Percentiles rank a stretch among this genome's conserved stretches.
Conservation (phyloP, 2,329 filamentous ascomycete species). For the Hymenoscyphus albidus region DNA sequence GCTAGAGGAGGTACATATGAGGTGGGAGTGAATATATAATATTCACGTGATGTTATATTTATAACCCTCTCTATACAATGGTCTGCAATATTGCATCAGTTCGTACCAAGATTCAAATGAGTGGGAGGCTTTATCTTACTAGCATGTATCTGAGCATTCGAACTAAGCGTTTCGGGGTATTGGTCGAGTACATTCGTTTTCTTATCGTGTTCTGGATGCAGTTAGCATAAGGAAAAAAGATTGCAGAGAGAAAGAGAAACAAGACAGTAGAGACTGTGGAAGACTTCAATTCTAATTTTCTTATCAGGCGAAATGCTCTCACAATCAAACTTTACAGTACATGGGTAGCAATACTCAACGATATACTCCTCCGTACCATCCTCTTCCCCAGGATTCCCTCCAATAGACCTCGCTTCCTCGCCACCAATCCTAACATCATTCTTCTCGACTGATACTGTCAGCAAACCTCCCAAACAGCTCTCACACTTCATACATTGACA, state of each 20-base stretch:
- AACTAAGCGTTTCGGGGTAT: not conserved
- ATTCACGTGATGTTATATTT: too few species aligned
- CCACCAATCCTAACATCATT: not conserved
- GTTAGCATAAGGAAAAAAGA: not conserved
- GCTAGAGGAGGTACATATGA: too few species aligned
- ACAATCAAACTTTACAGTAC: too few species aligned
- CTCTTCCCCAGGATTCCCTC: not conserved
- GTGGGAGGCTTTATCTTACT: not conserved
- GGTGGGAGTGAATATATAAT: too few species aligned
- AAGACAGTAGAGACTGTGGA: not conserved
- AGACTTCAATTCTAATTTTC: not conserved
- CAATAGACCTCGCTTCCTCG: not conserved
- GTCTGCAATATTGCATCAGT: not conserved
- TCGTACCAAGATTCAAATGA: not conserved
- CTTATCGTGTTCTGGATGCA: not conserved
- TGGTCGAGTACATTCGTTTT: not conserved
- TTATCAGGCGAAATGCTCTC: not conserved
- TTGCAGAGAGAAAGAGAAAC: not conserved
- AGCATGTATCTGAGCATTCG: not conserved
- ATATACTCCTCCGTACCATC: not conserved
- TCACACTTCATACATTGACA: not conserved
- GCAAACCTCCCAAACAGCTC: not conserved
- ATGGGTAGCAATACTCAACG: not conserved
- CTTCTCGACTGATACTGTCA: not conserved
- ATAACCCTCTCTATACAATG: conserved; percentile 8